These are phyloP conservation scores for Exophiala oligosperma DNA, from an alignment of 2,329 filamentous ascomycete genomes.

Conservation along the genomic window DNA sequence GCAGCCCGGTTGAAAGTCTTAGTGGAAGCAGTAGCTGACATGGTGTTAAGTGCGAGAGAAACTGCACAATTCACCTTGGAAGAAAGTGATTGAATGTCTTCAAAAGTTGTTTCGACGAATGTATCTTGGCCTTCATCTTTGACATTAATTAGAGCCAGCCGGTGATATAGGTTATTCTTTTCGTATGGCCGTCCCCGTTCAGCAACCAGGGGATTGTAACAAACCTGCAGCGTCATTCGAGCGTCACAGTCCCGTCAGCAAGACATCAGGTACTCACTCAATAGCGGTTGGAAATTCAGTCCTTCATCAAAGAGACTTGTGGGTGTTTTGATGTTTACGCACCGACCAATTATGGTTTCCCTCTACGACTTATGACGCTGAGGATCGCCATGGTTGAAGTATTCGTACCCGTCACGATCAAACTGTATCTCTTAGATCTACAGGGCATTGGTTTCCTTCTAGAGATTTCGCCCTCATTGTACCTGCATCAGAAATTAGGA, in stretches of 20 bases:
- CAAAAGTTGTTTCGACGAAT: background rate
- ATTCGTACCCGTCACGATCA: background rate
- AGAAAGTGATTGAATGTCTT: background rate
- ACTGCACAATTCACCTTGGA: background rate
- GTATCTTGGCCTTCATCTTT: too few species aligned
- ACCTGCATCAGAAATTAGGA: background rate
- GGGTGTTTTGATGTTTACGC: background rate
- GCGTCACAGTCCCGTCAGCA: constrained; percentile 1
- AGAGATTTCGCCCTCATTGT: too few species aligned
- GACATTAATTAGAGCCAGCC: too few species aligned
- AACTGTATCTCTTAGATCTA: background rate
- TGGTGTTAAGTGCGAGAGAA: background rate
- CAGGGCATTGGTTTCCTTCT: background rate
- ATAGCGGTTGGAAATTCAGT: too few species aligned
- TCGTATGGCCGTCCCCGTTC: too few species aligned
- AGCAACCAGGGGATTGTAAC: background rate
- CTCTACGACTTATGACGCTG: background rate
- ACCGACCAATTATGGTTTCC: background rate
- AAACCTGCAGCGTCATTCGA: constrained; percentile 9
- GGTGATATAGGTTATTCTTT: too few species aligned
- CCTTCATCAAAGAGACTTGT: too few species aligned
- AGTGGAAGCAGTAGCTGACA: background rate
- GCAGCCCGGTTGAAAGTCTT: constrained; percentile 1
- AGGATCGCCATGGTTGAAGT: too few species aligned
- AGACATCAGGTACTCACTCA: background rate